Evolutionary conservation across 768 basidiomycete genomes (phyloP).

Genomic region (Paxillus involutus): DNA sequence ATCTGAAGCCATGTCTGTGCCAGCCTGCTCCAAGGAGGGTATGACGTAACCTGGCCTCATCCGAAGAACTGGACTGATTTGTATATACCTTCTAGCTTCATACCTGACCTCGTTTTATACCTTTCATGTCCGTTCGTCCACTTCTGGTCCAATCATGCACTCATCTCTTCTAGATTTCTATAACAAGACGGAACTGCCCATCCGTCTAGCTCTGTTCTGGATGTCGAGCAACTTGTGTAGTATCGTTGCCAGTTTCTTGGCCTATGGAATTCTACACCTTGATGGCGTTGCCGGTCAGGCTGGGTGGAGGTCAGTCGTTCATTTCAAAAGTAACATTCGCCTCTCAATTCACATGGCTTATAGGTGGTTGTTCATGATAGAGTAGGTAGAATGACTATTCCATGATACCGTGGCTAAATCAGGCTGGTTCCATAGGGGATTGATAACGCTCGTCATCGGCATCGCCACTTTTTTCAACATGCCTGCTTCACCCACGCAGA

Average conservation of each 20-base stretch:
- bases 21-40: slow-evolving; percentile 49
- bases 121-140: slow-evolving; percentile 46
- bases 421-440: slow-evolving; percentile 20
- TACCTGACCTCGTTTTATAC: slow-evolving; percentile 61
- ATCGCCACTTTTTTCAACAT: slow-evolving; percentile 54
- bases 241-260: slow-evolving; percentile 54
- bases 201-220: slow-evolving; percentile 59
- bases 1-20: neutral
- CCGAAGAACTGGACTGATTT: neutral
- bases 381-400: slow-evolving; percentile 25
- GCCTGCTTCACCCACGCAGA: slow-evolving; percentile 59
- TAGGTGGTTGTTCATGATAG: slow-evolving; percentile 61
- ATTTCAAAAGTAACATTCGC: neutral
- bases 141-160: neutral
- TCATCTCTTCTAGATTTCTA: slow-evolving; percentile 39
- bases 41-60: slow-evolving; percentile 1
- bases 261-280: slow-evolving; percentile 61
- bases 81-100: slow-evolving; percentile 37
- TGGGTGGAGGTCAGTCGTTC: slow-evolving; percentile 46
- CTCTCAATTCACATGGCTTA: neutral
- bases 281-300: slow-evolving; percentile 51
- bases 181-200: slow-evolving; percentile 56
- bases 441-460: slow-evolving; percentile 49
- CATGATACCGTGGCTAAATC: too few relatives aligned
- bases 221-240: slow-evolving; percentile 45